Percentiles rank a stretch among this genome's conserved stretches.
These are phyloP conservation scores for Microstroma glucosiphilum DNA, from an alignment of 1,284 basidiomycete genomes.

Conservation along the genomic window DNA sequence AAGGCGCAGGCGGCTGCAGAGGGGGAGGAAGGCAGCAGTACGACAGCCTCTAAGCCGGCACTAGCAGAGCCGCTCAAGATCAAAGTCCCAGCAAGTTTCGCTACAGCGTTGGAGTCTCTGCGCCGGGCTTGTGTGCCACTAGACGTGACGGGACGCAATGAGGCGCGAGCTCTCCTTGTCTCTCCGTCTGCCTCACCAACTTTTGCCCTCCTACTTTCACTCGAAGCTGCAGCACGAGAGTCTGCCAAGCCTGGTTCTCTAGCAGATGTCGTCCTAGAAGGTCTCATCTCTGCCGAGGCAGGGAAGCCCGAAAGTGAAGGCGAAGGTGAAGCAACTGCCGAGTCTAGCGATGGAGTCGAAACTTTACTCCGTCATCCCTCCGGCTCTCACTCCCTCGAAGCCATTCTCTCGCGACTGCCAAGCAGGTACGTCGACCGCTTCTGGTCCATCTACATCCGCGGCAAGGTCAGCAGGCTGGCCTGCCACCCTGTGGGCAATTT, in stretches of 20 bases:
- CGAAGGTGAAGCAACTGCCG: not conserved
- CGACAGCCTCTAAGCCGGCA: slow-evolving; percentile 4
- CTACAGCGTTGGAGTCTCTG: not conserved
- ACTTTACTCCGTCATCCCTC: slow-evolving; percentile 40
- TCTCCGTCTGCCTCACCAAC: slow-evolving; percentile 35
- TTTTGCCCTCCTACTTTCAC: slow-evolving; percentile 31
- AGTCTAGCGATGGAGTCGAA: slow-evolving; percentile 24
- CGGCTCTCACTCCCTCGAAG: slow-evolving; percentile 41
- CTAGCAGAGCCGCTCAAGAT: not conserved
- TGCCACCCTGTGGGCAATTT: slow-evolving; percentile 45
- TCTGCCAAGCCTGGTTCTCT: slow-evolving; percentile 13
- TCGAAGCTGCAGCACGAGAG: slow-evolving; percentile 16
- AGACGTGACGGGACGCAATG: slow-evolving; percentile 18
- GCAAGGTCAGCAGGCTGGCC: slow-evolving; percentile 36
- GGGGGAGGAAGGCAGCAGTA: not conserved
- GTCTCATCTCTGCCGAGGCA: slow-evolving; percentile 17
- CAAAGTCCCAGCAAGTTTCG: not conserved
- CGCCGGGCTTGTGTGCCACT: slow-evolving; percentile 9
- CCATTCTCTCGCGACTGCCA: slow-evolving; percentile 19
- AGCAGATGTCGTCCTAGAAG: slow-evolving; percentile 29
- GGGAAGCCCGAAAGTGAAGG: not conserved
- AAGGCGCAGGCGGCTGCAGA: slow-evolving; percentile 23
- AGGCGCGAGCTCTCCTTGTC: slow-evolving; percentile 1
- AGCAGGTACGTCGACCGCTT: slow-evolving; percentile 21
- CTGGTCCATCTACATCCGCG: slow-evolving; percentile 33